Evolutionary conservation across 2,329 filamentous ascomycete genomes (phyloP).

Genomic region (Volutella citrinella): DNA sequence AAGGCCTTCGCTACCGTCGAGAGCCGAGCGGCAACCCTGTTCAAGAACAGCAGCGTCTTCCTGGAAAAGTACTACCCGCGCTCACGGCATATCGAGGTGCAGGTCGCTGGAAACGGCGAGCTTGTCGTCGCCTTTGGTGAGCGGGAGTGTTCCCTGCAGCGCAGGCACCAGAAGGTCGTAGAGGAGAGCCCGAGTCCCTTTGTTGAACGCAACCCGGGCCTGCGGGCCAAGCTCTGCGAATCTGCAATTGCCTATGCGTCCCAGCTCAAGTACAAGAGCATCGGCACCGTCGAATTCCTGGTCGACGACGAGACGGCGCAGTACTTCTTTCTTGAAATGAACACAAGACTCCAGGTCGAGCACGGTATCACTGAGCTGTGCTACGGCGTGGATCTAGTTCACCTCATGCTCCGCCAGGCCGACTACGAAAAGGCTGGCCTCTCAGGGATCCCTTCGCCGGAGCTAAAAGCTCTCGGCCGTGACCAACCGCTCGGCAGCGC

Average conservation of each 20-base stretch:
- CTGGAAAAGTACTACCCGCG: slow-evolving; percentile 61
- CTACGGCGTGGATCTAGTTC: slow-evolving; percentile 68
- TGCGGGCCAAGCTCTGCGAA: slow-evolving; percentile 28
- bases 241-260: slow-evolving; percentile 11
- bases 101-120: slow-evolving; percentile 66
- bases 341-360: slow-evolving; percentile 69
- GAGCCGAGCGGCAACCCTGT: slow-evolving; percentile 54
- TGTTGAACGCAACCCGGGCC: slow-evolving; percentile 32
- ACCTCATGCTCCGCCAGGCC: slow-evolving; percentile 39
- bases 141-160: slow-evolving; percentile 65
- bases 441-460: slow-evolving; percentile 4
- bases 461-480: slow-evolving; percentile 10
- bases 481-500: slow-evolving; percentile 25
- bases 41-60: slow-evolving; percentile 60
- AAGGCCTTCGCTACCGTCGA: slow-evolving; percentile 51
- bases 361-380: slow-evolving; percentile 78
- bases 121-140: slow-evolving; percentile 63
- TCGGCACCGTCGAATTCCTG: slow-evolving; percentile 51
- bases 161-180: slow-evolving; percentile 68
- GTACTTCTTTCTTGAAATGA: slow-evolving; percentile 56
- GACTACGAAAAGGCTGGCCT: slow-evolving; percentile 17
- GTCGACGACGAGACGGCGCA: slow-evolving; percentile 60
- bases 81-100: slow-evolving; percentile 66
- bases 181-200: slow-evolving; percentile 68
- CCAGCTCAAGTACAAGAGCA: slow-evolving; percentile 28